Conservation (phyloP, 768 basidiomycete species). For the Hirschioporus abietinus region DNA sequence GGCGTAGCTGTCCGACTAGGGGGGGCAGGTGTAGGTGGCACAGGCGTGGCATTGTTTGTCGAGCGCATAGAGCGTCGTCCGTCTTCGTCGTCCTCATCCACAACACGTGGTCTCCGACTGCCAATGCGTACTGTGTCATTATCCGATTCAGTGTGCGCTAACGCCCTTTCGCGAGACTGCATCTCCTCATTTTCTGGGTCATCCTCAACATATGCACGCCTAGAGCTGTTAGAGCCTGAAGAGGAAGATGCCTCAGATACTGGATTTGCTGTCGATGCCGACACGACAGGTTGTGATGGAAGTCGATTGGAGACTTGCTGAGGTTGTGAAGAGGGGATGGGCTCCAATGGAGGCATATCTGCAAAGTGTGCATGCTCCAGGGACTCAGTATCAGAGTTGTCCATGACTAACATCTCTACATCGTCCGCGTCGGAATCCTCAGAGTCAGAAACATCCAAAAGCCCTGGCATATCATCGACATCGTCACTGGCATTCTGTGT, state of each 20-base stretch:
- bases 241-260: neutral
- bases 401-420: neutral
- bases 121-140: neutral
- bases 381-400: neutral
- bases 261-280: neutral
- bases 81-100: neutral
- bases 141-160: neutral
- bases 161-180: neutral
- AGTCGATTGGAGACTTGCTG: neutral
- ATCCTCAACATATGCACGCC: conserved; percentile 1
- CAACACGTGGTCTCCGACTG: neutral
- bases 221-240: neutral
- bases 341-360: neutral
- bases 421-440: conserved; percentile 3
- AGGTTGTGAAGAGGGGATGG: neutral
- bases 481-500: neutral
- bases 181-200: neutral
- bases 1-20: neutral
- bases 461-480: conserved; percentile 5
- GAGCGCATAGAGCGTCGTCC: neutral
- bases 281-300: neutral
- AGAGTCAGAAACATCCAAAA: neutral
- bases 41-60: neutral
- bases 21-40: neutral
- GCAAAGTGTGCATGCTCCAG: neutral